These are phyloP conservation scores for Dacryopinax spathularia DNA, from an alignment of 768 basidiomycete species.

Conservation along the genomic window DNA sequence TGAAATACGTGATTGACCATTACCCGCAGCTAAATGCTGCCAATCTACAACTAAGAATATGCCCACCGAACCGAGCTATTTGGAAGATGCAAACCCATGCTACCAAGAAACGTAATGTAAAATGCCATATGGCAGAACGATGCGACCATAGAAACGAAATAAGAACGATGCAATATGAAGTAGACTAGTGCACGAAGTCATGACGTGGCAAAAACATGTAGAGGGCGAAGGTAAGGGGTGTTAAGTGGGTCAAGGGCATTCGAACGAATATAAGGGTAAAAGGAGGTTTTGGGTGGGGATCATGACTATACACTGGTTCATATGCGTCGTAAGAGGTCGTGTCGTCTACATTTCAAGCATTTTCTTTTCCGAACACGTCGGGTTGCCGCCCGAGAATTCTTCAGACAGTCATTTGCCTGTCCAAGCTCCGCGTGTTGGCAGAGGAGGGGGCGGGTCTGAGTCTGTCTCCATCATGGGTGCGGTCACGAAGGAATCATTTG, in stretches of 20 bases:
- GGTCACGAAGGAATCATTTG: neutral
- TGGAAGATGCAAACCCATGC: neutral
- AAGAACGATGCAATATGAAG: slow-evolving; percentile 1
- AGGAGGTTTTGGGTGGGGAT: neutral
- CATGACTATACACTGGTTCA: slow-evolving; percentile 4
- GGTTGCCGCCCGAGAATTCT: neutral
- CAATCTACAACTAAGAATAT: neutral
- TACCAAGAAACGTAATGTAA: neutral
- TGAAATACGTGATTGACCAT: slow-evolving; percentile 1
- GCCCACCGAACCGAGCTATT: neutral
- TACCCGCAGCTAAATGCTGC: neutral
- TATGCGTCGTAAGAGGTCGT: slow-evolving; percentile 4
- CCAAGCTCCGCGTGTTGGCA: neutral
- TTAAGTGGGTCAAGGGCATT: neutral
- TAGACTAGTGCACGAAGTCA: slow-evolving; percentile 1
- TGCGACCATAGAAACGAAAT: slow-evolving; percentile 2
- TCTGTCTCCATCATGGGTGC: neutral
- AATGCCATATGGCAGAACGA: neutral
- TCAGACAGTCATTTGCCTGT: neutral
- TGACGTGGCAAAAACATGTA: neutral
- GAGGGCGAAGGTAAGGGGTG: neutral
- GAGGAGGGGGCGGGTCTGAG: neutral
- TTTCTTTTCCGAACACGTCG: slow-evolving; percentile 3
- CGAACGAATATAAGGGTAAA: neutral
- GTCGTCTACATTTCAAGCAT: neutral